Evolutionary conservation across 2,329 filamentous ascomycete genomes (phyloP), one percentile per base, ranked within the genome.

Genomic region (Mollisiaceae sp.): DNA sequence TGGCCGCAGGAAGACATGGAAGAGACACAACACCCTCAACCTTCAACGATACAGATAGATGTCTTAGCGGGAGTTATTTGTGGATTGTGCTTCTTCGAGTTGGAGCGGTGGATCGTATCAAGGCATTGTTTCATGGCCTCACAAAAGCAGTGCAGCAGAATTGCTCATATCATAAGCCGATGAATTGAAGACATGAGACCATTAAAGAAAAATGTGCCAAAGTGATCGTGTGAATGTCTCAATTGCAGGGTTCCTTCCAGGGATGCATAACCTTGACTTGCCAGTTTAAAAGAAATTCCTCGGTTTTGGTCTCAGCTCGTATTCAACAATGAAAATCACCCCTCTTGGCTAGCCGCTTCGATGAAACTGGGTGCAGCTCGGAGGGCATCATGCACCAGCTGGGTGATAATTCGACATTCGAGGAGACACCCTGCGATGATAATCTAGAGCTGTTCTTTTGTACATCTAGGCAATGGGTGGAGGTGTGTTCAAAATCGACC

Each of bases 1-100:
- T 77, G 95, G 95, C 79, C 90, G 95, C 83, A 94, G 96, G 88
- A 97, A 99, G 93, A 99, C 94, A 82, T 99, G 95, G 96, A 97
- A 97, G 92, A 89, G 92, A 82, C 93, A 97, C 89, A 99, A 99
- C 91, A 99, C 94, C 83, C 90, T 97, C 82, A 97, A 92, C 79
- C 92, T 97, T 82, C 97, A 94, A 94, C 90, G 94, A 83, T 97
- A 97, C 92, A 89, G 94, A 85, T 97, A 92, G 72, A 73, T 71
- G 67, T 74, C 52, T 72, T 75, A 71, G 67, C 56, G 45, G 70
- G 69, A 68, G 66, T 70, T 72, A 60, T 70, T 62, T 57, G 68
- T 68, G 63, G 65, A 65, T 71, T 74, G 59, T 72, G 65, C 61
- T 72, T 66, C 65, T 62, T 66, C 57, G 64, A 56, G 66, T 60